Evolutionary conservation across 371 early-diverging fungal genomes (phyloP), one percentile per base, ranked within the genome.

Genomic region (Mucor saturninus): DNA sequence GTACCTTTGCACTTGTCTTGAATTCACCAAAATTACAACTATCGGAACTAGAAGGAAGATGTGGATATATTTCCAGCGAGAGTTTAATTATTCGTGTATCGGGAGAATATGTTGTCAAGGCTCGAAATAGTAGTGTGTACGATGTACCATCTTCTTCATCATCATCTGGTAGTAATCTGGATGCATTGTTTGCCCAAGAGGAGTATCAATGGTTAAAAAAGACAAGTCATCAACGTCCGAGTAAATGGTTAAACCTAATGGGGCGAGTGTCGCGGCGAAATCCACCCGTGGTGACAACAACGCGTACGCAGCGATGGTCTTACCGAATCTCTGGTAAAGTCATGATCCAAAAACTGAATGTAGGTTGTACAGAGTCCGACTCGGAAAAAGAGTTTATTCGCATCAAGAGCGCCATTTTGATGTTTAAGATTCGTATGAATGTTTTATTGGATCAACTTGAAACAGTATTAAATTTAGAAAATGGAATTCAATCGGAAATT

Each of bases 141-240:
- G 57, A 66, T 38, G 38, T 65, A 2, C 57, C 65, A 9, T 53
- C 60, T 0, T 48, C 43, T 4, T 59, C 57, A 2, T 54, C 55
- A 26, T 39, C 46, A 4, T 52, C 58, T 2, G 28, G 45, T 9
- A 56, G 64, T 29, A 37, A 48, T 26, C 30, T 69, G 2, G 65
- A 69, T 10, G 42, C 54, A 5, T 43, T 53, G 21, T 61, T 69
- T 65, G 69, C 64, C 15, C 60, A 58, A 30, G 54, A 69, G 40
- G 69, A 69, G 37, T 64, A 64, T n/a, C 55, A 56, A 5, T 69
- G 69, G 69, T 13, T 69, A 35, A 3, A 32, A 6, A 45, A 46
- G 15, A 21, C 31, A 2, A 15, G 15, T 5, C 7, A 57, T 26
- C 43, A 8, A 15, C 28, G 45, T n/a, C 35, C 32, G 35, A 52